Evolutionary conservation across 169 alveolate genomes (phyloP).

Genomic region (Plasmodium yoelii): DNA sequence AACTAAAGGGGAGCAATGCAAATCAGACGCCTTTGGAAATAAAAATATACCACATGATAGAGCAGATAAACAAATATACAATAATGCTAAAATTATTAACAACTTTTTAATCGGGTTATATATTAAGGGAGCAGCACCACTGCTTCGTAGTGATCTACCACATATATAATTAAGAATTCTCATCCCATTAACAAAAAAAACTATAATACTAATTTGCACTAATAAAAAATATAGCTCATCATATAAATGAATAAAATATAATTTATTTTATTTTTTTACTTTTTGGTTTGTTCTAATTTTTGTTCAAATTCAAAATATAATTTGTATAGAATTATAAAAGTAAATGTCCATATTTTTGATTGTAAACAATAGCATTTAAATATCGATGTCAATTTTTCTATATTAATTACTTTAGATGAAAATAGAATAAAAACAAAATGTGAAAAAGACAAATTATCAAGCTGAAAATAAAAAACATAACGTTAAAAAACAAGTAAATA

Average conservation of each 20-base stretch:
- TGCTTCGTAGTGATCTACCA: conserved; percentile 72
- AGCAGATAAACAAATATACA: conserved; percentile 73
- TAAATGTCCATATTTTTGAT: too few species aligned
- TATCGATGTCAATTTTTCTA: too few species aligned
- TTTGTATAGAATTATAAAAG: too few species aligned
- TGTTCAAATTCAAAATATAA: too few species aligned
- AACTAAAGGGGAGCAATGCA: conserved; percentile 81
- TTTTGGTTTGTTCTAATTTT: too few species aligned
- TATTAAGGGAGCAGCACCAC: conserved; percentile 83
- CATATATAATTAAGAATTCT: conserved; percentile 77
- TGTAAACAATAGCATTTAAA: too few species aligned
- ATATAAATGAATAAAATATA: neutral
- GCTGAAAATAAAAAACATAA: too few species aligned
- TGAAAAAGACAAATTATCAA: too few species aligned
- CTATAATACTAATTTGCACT: neutral
- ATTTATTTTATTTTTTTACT: too few species aligned
- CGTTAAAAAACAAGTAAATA: too few species aligned
- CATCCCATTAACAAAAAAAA: conserved; percentile 18
- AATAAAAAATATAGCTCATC: conserved; percentile 1
- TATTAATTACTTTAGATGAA: too few species aligned
- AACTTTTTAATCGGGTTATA: conserved; percentile 82
- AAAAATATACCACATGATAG: conserved; percentile 78
- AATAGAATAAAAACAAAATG: too few species aligned
- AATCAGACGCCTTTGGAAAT: conserved; percentile 80
- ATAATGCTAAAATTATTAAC: conserved; percentile 76